A percentile compares a stretch with the other conserved stretches of the same genome.
Conservation (phyloP, 164 flowering plant genomes). For the Dillenia suffruticosa region DNA sequence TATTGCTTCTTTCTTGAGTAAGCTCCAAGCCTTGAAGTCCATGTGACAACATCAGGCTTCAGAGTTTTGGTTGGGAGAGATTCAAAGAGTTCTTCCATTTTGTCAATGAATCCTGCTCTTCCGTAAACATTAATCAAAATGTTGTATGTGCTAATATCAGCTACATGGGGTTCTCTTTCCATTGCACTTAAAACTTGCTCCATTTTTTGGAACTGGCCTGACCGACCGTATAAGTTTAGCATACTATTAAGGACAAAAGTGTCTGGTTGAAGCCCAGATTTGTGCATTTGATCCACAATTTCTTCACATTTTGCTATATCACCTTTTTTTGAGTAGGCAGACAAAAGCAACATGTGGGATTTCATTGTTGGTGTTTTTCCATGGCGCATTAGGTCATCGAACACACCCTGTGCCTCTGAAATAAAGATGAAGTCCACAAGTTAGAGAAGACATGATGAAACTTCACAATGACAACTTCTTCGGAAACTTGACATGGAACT, state of each 20-base stretch:
- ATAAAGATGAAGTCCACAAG: background rate
- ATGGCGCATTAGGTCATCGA: slow-evolving; percentile 62
- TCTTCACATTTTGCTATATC: slow-evolving; percentile 70
- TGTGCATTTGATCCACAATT: slow-evolving; percentile 62
- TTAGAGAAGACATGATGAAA: no score
- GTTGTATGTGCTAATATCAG: slow-evolving; percentile 85
- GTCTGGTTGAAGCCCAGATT: slow-evolving; percentile 68
- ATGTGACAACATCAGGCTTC: slow-evolving; percentile 74
- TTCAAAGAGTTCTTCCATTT: slow-evolving; percentile 61
- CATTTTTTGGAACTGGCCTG: slow-evolving; percentile 77
- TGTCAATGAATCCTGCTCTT: slow-evolving; percentile 65
- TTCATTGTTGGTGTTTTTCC: slow-evolving; percentile 86
- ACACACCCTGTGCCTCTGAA: slow-evolving; percentile 63
- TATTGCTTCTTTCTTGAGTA: slow-evolving; percentile 81
- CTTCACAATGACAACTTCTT: no score
- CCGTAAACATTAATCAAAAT: slow-evolving; percentile 76
- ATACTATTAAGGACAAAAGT: slow-evolving; percentile 74
- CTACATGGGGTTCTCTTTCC: slow-evolving; percentile 45
- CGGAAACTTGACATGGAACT: no score
- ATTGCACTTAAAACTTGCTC: slow-evolving; percentile 58
- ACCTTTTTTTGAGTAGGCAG: slow-evolving; percentile 62
- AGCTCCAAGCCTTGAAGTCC: slow-evolving; percentile 83
- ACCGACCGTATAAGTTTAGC: slow-evolving; percentile 71
- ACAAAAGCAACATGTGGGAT: slow-evolving; percentile 82
- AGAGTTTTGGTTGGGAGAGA: slow-evolving; percentile 47